phyloP scores from a whole-genome alignment of 1,284 basidiomycete genomes.

The Leucocoprinus gongylophorus region DNA sequence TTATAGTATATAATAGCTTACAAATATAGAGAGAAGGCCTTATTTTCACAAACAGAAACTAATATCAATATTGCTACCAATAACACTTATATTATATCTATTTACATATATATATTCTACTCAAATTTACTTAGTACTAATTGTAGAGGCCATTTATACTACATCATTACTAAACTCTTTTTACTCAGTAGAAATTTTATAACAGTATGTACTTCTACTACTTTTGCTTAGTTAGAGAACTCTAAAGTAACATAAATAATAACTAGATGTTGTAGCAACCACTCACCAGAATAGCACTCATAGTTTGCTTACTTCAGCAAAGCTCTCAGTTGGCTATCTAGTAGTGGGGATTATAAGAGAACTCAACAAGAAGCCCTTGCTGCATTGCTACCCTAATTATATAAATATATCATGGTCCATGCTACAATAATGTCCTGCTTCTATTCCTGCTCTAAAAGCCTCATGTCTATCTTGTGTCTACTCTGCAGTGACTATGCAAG shows the following conservation, averaged over 20 bases:
- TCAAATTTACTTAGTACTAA: slow-evolving; percentile 88
- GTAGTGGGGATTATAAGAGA: too few relatives aligned
- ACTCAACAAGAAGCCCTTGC: too few relatives aligned
- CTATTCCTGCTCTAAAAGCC: too few relatives aligned
- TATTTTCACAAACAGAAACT: slow-evolving; percentile 9
- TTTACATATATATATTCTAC: slow-evolving; percentile 60
- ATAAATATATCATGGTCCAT: too few relatives aligned
- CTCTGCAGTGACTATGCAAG: too few relatives aligned
- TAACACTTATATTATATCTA: slow-evolving; percentile 18
- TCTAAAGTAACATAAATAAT: slow-evolving; percentile 92
- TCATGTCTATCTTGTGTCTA: too few relatives aligned
- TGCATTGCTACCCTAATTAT: too few relatives aligned
- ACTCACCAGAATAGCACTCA: too few relatives aligned
- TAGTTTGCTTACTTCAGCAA: too few relatives aligned
- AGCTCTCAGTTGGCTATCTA: too few relatives aligned
- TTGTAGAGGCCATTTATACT: slow-evolving; percentile 98
- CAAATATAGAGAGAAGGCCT: slow-evolving; percentile 22
- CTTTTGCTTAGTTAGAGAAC: slow-evolving; percentile 80
- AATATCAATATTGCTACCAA: slow-evolving; percentile 46
- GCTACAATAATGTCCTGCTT: too few relatives aligned
- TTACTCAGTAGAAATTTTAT: slow-evolving; percentile 97
- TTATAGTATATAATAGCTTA: slow-evolving; percentile 29
- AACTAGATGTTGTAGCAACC: too few relatives aligned
- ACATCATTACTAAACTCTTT: slow-evolving; percentile 88
- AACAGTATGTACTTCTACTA: slow-evolving; percentile 83